These are phyloP conservation scores for Pouteria campechiana DNA, from an alignment of 179 eudicot species.

Conservation along the genomic window DNA sequence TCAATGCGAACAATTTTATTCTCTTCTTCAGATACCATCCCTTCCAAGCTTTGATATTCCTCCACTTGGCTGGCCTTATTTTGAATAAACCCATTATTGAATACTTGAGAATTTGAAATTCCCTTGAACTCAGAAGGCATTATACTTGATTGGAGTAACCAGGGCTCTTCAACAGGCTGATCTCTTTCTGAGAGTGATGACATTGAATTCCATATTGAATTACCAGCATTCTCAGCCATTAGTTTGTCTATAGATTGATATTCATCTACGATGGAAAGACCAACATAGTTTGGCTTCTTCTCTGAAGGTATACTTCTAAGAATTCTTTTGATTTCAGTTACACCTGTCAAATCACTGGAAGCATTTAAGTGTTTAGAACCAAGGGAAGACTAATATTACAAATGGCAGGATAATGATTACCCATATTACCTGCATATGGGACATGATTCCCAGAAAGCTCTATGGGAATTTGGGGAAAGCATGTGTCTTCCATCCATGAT, in stretches of 20 bases:
- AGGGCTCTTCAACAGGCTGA: conserved; percentile 80
- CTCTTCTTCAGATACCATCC: conserved; percentile 32
- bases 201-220: conserved; percentile 9
- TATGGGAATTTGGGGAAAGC: conserved; percentile 20
- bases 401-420: no score
- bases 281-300: conserved; percentile 24
- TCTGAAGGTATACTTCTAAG: conserved; percentile 18
- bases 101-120: no score
- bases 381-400: no score
- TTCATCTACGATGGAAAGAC: conserved; percentile 20
- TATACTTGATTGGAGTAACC: conserved; percentile 47
- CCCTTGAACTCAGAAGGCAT: conserved; percentile 10
- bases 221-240: background rate
- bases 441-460: no score
- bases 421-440: no score
- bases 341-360: conserved; percentile 87
- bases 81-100: conserved; percentile 11
- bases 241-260: conserved; percentile 8
- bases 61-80: conserved; percentile 18
- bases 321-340: conserved; percentile 24
- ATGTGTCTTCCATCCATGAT: conserved; percentile 23
- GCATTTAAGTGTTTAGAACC: conserved; percentile 81
- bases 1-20: conserved; percentile 15
- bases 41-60: conserved; percentile 22
- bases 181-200: conserved; percentile 21